Evolutionary conservation across 2,329 filamentous ascomycete genomes (phyloP).

Genomic region (Talaromyces piceae): DNA sequence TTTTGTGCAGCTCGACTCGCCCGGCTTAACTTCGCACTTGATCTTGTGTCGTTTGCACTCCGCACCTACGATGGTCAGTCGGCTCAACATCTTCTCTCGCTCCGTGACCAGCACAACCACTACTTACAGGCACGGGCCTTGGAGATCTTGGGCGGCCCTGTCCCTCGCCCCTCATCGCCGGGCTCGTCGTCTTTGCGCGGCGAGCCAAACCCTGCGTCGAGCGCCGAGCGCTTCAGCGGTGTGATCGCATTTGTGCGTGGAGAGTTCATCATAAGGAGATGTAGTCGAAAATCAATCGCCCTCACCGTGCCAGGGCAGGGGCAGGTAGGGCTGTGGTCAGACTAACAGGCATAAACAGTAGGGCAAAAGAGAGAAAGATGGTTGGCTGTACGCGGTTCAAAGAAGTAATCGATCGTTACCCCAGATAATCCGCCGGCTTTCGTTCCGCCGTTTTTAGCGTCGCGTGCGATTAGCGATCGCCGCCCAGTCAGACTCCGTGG

Average conservation of each 20-base stretch:
- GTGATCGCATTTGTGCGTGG: slow-evolving; percentile 12
- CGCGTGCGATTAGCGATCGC: background rate
- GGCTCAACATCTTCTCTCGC: too few relatives aligned
- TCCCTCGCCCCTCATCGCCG: slow-evolving; percentile 14
- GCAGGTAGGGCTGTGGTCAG: background rate
- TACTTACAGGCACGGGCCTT: slow-evolving; percentile 36
- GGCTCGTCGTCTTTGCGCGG: slow-evolving; percentile 20
- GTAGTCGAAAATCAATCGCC: background rate
- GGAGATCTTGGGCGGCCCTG: slow-evolving; percentile 27
- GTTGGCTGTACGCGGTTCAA: too few relatives aligned
- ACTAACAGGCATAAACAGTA: background rate
- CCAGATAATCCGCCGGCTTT: slow-evolving; percentile 1
- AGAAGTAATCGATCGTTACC: background rate
- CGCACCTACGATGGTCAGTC: slow-evolving; percentile 24
- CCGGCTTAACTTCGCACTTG: slow-evolving; percentile 45
- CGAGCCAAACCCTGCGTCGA: slow-evolving; percentile 27
- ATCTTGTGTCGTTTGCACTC: slow-evolving; percentile 51
- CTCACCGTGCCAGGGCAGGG: background rate
- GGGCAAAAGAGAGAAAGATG: background rate
- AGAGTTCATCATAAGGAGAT: background rate
- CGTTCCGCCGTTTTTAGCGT: background rate
- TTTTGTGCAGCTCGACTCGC: slow-evolving; percentile 42
- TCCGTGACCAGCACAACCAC: too few relatives aligned
- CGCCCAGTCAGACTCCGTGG: background rate
- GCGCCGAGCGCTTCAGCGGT: slow-evolving; percentile 30